Evolutionary conservation across 1,139 yeast genomes (phyloP).

Genomic region (Petasospora fabianii): DNA sequence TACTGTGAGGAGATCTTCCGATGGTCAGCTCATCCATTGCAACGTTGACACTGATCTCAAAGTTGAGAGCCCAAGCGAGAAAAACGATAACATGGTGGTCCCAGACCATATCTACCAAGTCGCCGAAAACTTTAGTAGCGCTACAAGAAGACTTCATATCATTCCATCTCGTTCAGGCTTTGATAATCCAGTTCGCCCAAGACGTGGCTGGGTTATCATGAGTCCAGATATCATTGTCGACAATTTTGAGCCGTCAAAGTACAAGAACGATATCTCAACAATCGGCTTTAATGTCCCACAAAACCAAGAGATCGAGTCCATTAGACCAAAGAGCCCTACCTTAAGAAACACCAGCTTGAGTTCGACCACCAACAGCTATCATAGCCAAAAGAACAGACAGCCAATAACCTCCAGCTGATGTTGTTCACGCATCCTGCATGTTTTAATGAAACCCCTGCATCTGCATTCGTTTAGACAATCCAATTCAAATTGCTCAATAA

Average conservation of each 20-base stretch:
- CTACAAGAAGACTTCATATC: constrained; percentile 78
- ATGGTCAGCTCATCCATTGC: constrained; percentile 82
- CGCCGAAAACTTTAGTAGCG: constrained; percentile 86
- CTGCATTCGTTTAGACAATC: background rate
- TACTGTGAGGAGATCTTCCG: constrained; percentile 82
- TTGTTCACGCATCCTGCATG: background rate
- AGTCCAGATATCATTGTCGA: constrained; percentile 78
- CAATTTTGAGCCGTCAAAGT: constrained; percentile 55
- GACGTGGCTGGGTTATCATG: constrained; percentile 90
- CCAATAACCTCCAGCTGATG: background rate
- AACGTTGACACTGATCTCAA: constrained; percentile 87
- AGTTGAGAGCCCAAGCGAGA: constrained; percentile 42
- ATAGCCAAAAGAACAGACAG: constrained; percentile 1
- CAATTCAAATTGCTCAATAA: too few species aligned
- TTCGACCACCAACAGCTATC: constrained; percentile 4
- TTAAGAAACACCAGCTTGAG: constrained; percentile 27
- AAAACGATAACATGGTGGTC: constrained; percentile 41
- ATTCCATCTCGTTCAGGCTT: constrained; percentile 68
- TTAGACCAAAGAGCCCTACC: constrained; percentile 81
- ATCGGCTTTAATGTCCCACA: constrained; percentile 57
- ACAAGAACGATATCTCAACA: constrained; percentile 38
- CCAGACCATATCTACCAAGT: constrained; percentile 77
- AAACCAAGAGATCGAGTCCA: constrained; percentile 65
- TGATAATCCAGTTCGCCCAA: constrained; percentile 58
- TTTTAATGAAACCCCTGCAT: background rate